Evolutionary conservation across 768 basidiomycete species (phyloP), one percentile per base, ranked within the genome.

Genomic region (Pholiota conissans): DNA sequence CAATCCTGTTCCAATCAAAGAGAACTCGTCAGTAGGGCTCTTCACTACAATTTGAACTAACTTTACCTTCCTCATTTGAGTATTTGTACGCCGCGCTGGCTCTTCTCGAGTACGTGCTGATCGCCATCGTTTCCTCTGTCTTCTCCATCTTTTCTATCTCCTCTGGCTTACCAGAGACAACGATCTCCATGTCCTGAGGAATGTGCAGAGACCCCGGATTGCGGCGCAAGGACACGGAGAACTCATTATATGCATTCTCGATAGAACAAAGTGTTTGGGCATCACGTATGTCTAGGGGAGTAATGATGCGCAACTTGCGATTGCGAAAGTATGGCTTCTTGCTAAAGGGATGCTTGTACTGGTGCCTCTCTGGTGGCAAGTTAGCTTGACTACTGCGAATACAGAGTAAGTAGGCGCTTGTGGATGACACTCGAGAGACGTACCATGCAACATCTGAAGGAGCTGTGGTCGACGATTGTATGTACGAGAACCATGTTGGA

Each of bases 301-400:
- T 77, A 42, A 76, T 70, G 47, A 79, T 48, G 18, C 73, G 71
- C 39, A 74, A 61, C 13, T 61, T 57, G 22, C 57, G 58, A 59
- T 79, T 69, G 64, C 74, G 74, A 65, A 70, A 81, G 62, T 81
- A 81, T n/a, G 42, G 73, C 61, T 65, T 78, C 77, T n/a, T n/a
- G 65, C 75, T 75, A 59, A 78, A 79, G n/a, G 79, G 76, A 58
- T 80, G 78, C 42, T 67, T 32, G 54, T 69, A 70, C 52, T 67
- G 66, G 42, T 67, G 64, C 80, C 80, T 81, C 26, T 59, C 59
- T 28, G 37, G 55, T 34, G 67, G 69, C 22, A 64, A 49, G 27
- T 57, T 51, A 24, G 62, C 52, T 30, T 56, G 56, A 14, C 68
- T 66, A 42, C 53, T 46, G n/a, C 30, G 20, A 10, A 16, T 16